These are phyloP conservation scores for Nemania sp. DNA, from an alignment of 2,329 filamentous ascomycete genomes.

Conservation along the genomic window DNA sequence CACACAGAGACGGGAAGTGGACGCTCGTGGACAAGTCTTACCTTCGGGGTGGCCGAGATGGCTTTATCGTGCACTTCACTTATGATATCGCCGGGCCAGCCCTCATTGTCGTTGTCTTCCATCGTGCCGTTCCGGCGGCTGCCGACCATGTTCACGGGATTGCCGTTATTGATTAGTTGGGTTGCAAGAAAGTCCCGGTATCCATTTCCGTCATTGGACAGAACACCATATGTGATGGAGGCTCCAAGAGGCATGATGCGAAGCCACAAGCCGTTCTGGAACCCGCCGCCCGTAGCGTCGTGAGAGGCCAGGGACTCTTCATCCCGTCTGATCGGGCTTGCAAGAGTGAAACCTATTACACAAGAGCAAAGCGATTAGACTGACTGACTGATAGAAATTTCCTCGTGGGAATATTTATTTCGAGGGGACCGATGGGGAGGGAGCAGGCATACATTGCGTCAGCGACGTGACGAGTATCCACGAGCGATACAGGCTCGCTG, in stretches of 20 bases:
- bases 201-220: constrained; percentile 43
- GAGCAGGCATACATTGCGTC: constrained; percentile 4
- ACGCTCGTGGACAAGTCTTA: neutral
- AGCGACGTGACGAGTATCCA: constrained; percentile 13
- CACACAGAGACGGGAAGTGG: too few species aligned
- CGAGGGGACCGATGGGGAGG: too few species aligned
- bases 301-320: neutral
- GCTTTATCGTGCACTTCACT: constrained; percentile 43
- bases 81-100: constrained; percentile 44
- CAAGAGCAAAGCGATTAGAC: neutral
- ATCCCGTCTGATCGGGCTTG: neutral
- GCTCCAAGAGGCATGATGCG: constrained; percentile 47
- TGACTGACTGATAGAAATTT: neutral
- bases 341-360: constrained; percentile 13
- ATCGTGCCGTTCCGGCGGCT: constrained; percentile 43
- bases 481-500: constrained; percentile 4
- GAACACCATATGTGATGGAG: constrained; percentile 44
- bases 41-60: constrained; percentile 31
- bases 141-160: constrained; percentile 46
- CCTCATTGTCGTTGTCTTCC: constrained; percentile 45
- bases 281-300: constrained; percentile 9
- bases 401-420: too few species aligned
- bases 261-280: constrained; percentile 34
- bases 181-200: constrained; percentile 45
- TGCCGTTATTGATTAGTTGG: constrained; percentile 39